Evolutionary conservation across 164 flowering plant species (phyloP).

Genomic region (Litsea cubeba): DNA sequence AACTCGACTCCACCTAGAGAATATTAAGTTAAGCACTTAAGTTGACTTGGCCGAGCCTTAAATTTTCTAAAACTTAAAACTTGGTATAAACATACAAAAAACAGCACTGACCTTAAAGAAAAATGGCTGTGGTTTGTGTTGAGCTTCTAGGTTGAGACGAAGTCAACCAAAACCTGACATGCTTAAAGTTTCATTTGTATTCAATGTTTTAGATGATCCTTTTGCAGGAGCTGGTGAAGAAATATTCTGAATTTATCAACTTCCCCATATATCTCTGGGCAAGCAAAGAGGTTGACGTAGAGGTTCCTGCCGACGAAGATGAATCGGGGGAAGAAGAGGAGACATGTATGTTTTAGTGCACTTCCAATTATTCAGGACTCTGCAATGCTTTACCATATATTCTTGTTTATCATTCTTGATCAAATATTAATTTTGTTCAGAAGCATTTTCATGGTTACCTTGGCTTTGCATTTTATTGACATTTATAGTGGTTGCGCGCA

Average conservation of each 20-base stretch:
- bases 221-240: slow-evolving; percentile 83
- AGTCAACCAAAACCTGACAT: no score
- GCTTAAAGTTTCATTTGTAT: no score
- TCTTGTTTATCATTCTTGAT: neutral
- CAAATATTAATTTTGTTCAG: neutral
- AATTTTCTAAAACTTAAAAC: no score
- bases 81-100: no score
- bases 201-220: neutral
- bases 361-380: neutral
- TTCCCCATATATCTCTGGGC: slow-evolving; percentile 92
- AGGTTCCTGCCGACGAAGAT: slow-evolving; percentile 93
- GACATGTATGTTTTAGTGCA: slow-evolving; percentile 33
- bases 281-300: slow-evolving; percentile 86
- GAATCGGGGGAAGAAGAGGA: slow-evolving; percentile 79
- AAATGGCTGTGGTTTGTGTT: no score
- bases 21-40: no score
- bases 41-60: no score
- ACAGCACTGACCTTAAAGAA: no score
- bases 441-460: slow-evolving; percentile 1
- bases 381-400: neutral
- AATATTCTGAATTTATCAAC: slow-evolving; percentile 92
- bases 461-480: slow-evolving; percentile 1
- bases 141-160: no score
- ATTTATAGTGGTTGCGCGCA: slow-evolving; percentile 22
- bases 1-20: no score